phyloP scores from a whole-genome alignment of 805 yeast genomes.

The Yamadazyma insecticola region DNA sequence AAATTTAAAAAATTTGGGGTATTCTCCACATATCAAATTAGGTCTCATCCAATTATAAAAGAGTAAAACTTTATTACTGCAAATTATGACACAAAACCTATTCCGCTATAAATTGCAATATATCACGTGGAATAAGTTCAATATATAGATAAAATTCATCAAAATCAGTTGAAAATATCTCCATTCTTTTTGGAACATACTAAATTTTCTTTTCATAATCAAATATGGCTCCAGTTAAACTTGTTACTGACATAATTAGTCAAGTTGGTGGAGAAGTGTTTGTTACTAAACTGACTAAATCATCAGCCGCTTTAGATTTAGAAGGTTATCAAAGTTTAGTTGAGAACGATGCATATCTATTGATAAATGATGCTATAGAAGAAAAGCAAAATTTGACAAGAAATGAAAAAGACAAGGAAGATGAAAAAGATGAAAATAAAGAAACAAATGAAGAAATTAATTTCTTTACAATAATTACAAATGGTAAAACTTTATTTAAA shows the following conservation, averaged over 20 bases:
- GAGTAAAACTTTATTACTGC: no score
- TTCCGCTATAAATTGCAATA: slow-evolving; percentile 4
- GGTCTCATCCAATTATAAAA: no score
- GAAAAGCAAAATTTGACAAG: slow-evolving; percentile 6
- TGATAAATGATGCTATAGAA: slow-evolving; percentile 34
- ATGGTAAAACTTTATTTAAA: slow-evolving; percentile 50
- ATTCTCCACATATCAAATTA: no score
- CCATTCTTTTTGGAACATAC: no score
- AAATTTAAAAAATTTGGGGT: no score
- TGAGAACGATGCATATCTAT: slow-evolving; percentile 51
- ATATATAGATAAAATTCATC: slow-evolving; percentile 1
- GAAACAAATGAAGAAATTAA: slow-evolving; percentile 18
- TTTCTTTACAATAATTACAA: slow-evolving; percentile 41
- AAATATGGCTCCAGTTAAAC: slow-evolving; percentile 9
- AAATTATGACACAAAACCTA: no score
- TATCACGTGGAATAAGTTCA: slow-evolving; percentile 10
- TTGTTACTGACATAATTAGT: slow-evolving; percentile 26
- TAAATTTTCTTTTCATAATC: no score
- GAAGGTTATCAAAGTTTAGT: slow-evolving; percentile 20
- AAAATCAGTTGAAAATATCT: no score
- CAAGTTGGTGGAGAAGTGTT: slow-evolving; percentile 30
- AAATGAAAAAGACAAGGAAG: neutral
- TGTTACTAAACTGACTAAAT: slow-evolving; percentile 44
- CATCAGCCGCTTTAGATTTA: slow-evolving; percentile 25
- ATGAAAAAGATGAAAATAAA: slow-evolving; percentile 5